Evolutionary conservation across 1,284 basidiomycete species (phyloP).

Genomic region (Austroboletus novae-zelandiae): DNA sequence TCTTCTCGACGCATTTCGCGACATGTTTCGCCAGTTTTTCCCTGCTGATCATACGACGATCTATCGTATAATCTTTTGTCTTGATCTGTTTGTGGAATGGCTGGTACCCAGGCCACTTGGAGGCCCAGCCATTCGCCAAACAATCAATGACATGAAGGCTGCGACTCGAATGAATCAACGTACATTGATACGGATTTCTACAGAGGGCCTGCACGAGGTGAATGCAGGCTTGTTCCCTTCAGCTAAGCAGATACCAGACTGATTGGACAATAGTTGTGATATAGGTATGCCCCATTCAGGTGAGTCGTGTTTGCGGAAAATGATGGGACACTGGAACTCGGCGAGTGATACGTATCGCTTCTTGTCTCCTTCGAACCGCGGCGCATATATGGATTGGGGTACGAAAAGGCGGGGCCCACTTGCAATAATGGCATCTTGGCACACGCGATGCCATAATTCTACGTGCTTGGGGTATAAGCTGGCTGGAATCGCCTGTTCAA

Average conservation of each 20-base stretch:
- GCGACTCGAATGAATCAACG: neutral
- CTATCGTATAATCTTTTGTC: slow-evolving; percentile 64
- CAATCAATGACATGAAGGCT: slow-evolving; percentile 39
- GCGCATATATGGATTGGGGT: slow-evolving; percentile 64
- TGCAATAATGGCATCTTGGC: slow-evolving; percentile 15
- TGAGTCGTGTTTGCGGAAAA: slow-evolving; percentile 51
- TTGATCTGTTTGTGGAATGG: slow-evolving; percentile 68
- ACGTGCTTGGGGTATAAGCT: neutral
- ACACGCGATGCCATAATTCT: neutral
- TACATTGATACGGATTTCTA: slow-evolving; percentile 56
- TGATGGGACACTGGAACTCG: slow-evolving; percentile 54
- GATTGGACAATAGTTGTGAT: slow-evolving; percentile 42
- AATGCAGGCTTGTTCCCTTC: slow-evolving; percentile 61
- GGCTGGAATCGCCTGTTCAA: neutral
- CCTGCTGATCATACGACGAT: slow-evolving; percentile 60
- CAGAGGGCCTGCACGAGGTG: slow-evolving; percentile 59
- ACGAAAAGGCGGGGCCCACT: slow-evolving; percentile 43
- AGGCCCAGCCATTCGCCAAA: neutral
- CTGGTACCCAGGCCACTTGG: slow-evolving; percentile 68
- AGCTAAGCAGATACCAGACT: slow-evolving; percentile 35
- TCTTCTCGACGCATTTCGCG: slow-evolving; percentile 46
- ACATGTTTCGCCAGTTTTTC: slow-evolving; percentile 59
- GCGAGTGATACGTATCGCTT: slow-evolving; percentile 69
- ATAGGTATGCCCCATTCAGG: slow-evolving; percentile 55
- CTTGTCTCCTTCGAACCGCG: slow-evolving; percentile 64